These are phyloP conservation scores for Alternaria rosae DNA, from an alignment of 2,329 filamentous ascomycete genomes.

Conservation along the genomic window DNA sequence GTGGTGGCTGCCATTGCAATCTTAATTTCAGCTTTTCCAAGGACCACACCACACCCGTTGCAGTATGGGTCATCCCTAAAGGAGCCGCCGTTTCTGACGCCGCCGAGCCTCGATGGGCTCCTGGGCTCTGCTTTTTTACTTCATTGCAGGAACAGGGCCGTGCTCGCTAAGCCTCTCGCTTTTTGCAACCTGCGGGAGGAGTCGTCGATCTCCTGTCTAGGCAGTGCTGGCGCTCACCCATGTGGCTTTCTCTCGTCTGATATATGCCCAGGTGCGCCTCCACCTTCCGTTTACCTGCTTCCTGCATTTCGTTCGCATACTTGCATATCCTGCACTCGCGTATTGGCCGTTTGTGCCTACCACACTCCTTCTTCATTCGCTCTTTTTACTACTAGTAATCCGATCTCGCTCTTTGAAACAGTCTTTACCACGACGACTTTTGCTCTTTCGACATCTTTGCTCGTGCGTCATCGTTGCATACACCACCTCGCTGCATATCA, in stretches of 20 bases:
- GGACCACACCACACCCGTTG: slow-evolving; percentile 27
- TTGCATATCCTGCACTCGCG: slow-evolving; percentile 25
- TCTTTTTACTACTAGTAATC: slow-evolving; percentile 24
- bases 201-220: slow-evolving; percentile 32
- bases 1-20: slow-evolving; percentile 40
- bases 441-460: slow-evolving; percentile 18
- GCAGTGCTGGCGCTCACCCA: slow-evolving; percentile 17
- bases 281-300: slow-evolving; percentile 5
- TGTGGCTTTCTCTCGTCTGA: slow-evolving; percentile 27
- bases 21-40: slow-evolving; percentile 26
- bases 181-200: slow-evolving; percentile 27
- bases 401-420: slow-evolving; percentile 15
- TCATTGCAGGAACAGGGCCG: slow-evolving; percentile 20
- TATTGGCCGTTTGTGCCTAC: slow-evolving; percentile 15
- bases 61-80: slow-evolving; percentile 30
- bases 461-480: slow-evolving; percentile 19
- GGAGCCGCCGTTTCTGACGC: slow-evolving; percentile 35
- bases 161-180: slow-evolving; percentile 32
- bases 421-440: slow-evolving; percentile 18
- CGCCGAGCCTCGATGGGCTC: slow-evolving; percentile 21
- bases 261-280: slow-evolving; percentile 19
- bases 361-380: slow-evolving; percentile 34
- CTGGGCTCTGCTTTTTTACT: slow-evolving; percentile 19
- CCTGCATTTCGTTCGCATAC: slow-evolving; percentile 36
- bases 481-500: not conserved